Conservation (phyloP, 2,329 filamentous ascomycete species). For the Neonectria ditissima region DNA sequence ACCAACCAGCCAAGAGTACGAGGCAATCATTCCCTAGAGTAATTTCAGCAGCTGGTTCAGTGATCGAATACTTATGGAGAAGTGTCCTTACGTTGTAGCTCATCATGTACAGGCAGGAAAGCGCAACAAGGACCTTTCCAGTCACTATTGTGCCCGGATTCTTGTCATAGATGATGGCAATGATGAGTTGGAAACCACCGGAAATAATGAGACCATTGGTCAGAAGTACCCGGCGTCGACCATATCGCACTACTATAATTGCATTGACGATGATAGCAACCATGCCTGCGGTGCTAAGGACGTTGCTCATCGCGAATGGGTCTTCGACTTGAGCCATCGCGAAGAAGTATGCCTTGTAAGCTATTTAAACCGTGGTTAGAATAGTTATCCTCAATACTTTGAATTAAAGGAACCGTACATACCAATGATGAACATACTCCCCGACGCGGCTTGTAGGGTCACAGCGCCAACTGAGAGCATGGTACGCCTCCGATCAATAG, state of each 20-base stretch:
- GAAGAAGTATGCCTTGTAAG: constrained; percentile 43
- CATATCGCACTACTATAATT: constrained; percentile 37
- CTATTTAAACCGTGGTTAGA: constrained; percentile 7
- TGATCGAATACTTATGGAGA: rapidly evolving
- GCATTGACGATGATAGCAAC: constrained; percentile 38
- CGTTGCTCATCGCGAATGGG: constrained; percentile 41
- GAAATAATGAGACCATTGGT: constrained; percentile 28
- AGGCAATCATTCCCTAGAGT: constrained; percentile 39
- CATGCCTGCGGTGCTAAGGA: constrained; percentile 39
- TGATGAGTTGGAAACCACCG: constrained; percentile 37
- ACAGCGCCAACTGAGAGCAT: constrained; percentile 35
- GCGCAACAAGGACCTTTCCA: constrained; percentile 36
- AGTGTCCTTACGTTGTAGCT: constrained; percentile 34
- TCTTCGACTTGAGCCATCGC: constrained; percentile 38
- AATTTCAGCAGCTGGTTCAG: rapidly evolving
- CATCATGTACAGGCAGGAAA: constrained; percentile 41
- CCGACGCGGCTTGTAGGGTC: constrained; percentile 35
- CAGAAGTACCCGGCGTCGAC: constrained; percentile 31
- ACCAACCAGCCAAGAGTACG: constrained; percentile 40
- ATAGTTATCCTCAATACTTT: rapidly evolving
- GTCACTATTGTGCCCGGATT: constrained; percentile 29
- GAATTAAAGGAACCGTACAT: rapidly evolving
- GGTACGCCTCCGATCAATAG: constrained; percentile 34
- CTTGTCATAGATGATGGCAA: constrained; percentile 35
- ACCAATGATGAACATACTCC: constrained; percentile 43